These are phyloP conservation scores for Starmerella gropengiesseri DNA, from an alignment of 805 yeast genomes.

Conservation along the genomic window DNA sequence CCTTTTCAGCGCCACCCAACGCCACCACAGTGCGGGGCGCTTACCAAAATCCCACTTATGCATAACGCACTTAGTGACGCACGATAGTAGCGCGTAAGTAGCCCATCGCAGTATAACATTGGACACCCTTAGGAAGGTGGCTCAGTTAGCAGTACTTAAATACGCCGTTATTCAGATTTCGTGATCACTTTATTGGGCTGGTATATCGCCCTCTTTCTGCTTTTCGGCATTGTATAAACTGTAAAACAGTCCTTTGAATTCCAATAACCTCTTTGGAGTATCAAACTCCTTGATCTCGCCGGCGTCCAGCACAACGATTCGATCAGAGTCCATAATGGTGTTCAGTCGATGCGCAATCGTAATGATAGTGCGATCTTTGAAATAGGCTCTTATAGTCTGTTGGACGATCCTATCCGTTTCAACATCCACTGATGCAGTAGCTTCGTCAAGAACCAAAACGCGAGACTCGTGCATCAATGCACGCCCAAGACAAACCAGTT, in stretches of 20 bases:
- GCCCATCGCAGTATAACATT: no score
- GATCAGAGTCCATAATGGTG: conserved; percentile 55
- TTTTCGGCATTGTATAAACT: no score
- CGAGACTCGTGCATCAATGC: conserved; percentile 56
- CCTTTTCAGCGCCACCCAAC: no score
- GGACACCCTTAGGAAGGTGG: no score
- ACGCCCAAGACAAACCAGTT: conserved; percentile 64
- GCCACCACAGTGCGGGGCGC: no score
- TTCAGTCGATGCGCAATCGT: conserved; percentile 74
- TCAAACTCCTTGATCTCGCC: conserved; percentile 56
- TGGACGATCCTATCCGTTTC: conserved; percentile 69
- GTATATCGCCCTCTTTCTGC: no score
- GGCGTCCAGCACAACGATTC: conserved; percentile 42
- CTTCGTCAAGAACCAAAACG: conserved; percentile 65
- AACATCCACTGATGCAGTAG: conserved; percentile 53
- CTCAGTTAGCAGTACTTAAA: no score
- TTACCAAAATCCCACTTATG: no score
- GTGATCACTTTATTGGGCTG: no score
- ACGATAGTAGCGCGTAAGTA: no score
- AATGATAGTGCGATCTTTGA: conserved; percentile 54
- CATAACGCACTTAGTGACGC: no score
- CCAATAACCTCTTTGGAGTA: conserved; percentile 34
- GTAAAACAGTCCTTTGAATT: conserved; percentile 16
- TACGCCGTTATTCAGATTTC: no score
- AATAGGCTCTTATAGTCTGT: conserved; percentile 50